Evolutionary conservation across 2,329 filamentous ascomycete species (phyloP), one percentile per base, ranked within the genome.

Genomic region (Cladosporium oxysporum): DNA sequence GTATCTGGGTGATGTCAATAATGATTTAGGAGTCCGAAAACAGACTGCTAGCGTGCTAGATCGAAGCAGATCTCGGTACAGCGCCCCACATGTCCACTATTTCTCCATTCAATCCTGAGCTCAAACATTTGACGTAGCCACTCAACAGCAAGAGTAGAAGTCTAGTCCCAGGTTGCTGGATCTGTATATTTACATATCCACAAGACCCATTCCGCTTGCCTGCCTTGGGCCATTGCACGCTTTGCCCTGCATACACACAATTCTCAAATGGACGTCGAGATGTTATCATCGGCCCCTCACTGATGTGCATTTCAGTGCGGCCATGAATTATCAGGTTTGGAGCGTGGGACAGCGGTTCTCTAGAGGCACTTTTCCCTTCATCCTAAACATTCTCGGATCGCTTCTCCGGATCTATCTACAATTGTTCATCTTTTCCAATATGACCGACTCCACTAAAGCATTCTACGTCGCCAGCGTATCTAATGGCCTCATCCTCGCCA

Each of bases 401-500:
- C n/a, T 47, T 12, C 41, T 47, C n/a, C 41, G 10, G 4, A n/a
- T 47, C 41, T 7, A 11, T 23, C 8, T 23, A 3, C 41, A 21
- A 1, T 11, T 21, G 5, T 47, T 10, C 8, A 21, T 47, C 21
- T n/a, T 47, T 11, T 12, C n/a, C n/a, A 47, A 2, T 21, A 47
- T 47, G 41, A 10, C 41, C 41, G 41, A 21, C 8, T 47, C 41
- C 41, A 52, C 4, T 12, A 59, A 59, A 59, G 12, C 35, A 16
- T 41, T 59, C 35, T 59, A 59, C 57, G 35, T 59, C 28, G 21
- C 41, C 35, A 41, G 33, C 57, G 57, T 59, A 18, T 59, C 57
- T 11, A 59, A 59, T 16, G 57, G 57, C 28, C 21, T 47, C 1
- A 14, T 59, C n/a, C 57, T 59, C 18, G 57, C 57, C 21, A 28